Evolutionary conservation across 2,329 filamentous ascomycete genomes (phyloP), one percentile per base, ranked within the genome.

Genomic region (Periconia sp.): DNA sequence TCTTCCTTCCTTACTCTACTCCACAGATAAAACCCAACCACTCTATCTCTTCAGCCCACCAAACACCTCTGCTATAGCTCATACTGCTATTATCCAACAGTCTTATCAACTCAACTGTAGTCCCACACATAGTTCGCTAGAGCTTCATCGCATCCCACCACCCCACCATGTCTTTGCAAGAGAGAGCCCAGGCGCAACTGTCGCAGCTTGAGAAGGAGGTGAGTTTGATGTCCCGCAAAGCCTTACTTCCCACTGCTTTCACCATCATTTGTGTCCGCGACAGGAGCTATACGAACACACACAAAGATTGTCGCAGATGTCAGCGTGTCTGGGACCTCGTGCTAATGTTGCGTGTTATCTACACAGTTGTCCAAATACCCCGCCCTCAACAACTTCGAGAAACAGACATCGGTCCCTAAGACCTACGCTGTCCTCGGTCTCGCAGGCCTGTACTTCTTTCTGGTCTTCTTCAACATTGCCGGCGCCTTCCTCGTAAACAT

Each of bases 341-440:
- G 58, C 69, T 73, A 56, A 70, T 58, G 41, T 49, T 47, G 30
- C 30, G 55, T 61, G 49, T 64, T 55, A 47, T 61, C 65, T 74
- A n/a, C n/a, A n/a, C n/a, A 94, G 90, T 86, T 94, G 63, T 90
- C 89, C 76, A 93, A 92, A 77, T 94, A 94, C 80, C 88, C 88
- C 66, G 77, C 83, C 69, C 84, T 94, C 74, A 89, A 87, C 83
- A 91, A 93, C 79, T 83, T 94, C 69, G 91, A 95, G 85, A 90
- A 87, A 83, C 86, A 90, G 77, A 89, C 88, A 61, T 86, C 84
- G 54, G 83, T 94, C 47, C 91, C 91, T 73, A 95, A 95, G 82
- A 88, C 90, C 69, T 94, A 95, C 75, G 88, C 85, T 62, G 83
- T 90, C 71, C 86, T 93, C 65, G 91, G 90, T 66, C 72, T 91